These are phyloP conservation scores for Peronospora destructor DNA, from an alignment of 352 stramenopile genomes.

Conservation along the genomic window DNA sequence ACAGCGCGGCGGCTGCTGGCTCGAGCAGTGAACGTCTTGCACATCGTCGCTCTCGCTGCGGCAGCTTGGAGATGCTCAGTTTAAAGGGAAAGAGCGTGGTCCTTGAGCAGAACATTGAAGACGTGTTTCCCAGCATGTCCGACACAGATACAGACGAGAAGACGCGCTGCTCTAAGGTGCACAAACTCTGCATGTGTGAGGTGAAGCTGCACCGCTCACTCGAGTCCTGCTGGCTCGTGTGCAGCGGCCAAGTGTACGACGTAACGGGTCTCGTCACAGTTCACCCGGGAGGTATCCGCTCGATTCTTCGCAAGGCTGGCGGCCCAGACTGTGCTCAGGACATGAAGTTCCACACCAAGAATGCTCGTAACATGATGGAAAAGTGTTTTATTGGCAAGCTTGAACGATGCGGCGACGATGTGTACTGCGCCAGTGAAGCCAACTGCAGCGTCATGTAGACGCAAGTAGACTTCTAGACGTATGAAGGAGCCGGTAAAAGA, in stretches of 20 bases:
- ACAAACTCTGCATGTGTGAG: slow-evolving; percentile 75
- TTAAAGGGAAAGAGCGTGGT: slow-evolving; percentile 34
- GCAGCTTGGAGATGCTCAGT: slow-evolving; percentile 15
- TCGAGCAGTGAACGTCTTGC: slow-evolving; percentile 4
- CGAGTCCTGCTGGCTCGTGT: slow-evolving; percentile 94
- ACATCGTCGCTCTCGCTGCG: slow-evolving; percentile 29
- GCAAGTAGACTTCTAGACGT: slow-evolving; percentile 9
- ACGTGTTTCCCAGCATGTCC: slow-evolving; percentile 13
- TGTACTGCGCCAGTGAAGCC: slow-evolving; percentile 22
- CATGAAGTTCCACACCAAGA: slow-evolving; percentile 82
- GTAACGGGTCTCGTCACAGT: slow-evolving; percentile 66
- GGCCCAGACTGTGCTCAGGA: slow-evolving; percentile 64
- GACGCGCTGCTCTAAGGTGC: slow-evolving; percentile 45
- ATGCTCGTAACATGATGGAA: slow-evolving; percentile 63
- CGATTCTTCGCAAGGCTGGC: slow-evolving; percentile 76
- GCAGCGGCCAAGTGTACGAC: slow-evolving; percentile 81
- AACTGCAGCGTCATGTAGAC: slow-evolving; percentile 73
- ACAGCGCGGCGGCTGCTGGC: slow-evolving; percentile 6
- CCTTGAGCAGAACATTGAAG: slow-evolving; percentile 16
- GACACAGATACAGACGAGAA: slow-evolving; percentile 22
- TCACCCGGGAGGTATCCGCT: slow-evolving; percentile 72
- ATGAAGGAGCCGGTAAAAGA: slow-evolving; percentile 6
- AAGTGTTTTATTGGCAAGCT: slow-evolving; percentile 81
- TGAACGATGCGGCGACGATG: slow-evolving; percentile 45
- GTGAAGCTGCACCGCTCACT: slow-evolving; percentile 79